A percentile compares a stretch with the other conserved stretches of the same genome.
phyloP scores from a whole-genome alignment of 176 grass and related monocot genomes.

The Eragrostis nindensis region DNA sequence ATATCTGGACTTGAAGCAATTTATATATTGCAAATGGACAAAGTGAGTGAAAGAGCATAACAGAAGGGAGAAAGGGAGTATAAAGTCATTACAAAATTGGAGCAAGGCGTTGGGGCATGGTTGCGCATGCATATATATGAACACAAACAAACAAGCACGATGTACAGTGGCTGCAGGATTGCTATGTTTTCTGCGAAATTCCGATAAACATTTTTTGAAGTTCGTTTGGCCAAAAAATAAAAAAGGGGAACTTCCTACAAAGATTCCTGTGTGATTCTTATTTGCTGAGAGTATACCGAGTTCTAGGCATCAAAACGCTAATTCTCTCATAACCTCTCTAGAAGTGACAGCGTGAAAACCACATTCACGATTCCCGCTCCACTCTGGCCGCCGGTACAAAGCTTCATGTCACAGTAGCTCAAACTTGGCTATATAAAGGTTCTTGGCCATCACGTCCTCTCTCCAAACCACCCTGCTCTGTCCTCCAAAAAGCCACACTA shows the following conservation, averaged over 20 bases:
- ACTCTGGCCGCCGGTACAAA: background rate
- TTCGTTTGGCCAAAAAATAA: no score
- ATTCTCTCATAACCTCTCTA: no score
- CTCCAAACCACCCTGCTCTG: background rate
- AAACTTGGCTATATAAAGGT: constrained; percentile 21
- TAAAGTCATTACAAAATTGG: background rate
- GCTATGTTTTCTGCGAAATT: no score
- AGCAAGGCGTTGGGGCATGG: background rate
- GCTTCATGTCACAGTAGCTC: background rate
- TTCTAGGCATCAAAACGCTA: no score
- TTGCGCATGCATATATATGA: no score
- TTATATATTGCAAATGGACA: background rate
- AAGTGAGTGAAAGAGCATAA: background rate
- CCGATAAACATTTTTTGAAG: no score
- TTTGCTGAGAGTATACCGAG: no score
- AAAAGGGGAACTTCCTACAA: no score
- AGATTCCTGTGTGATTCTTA: no score
- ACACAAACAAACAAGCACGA: no score
- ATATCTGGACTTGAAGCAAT: constrained; percentile 6
- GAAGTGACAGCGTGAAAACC: no score
- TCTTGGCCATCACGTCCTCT: background rate
- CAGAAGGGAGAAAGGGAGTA: background rate
- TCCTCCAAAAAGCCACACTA: background rate
- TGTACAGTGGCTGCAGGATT: no score
- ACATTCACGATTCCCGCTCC: background rate